Evolutionary conservation across 768 basidiomycete genomes (phyloP).

Genomic region (Boletus rubescentipes): DNA sequence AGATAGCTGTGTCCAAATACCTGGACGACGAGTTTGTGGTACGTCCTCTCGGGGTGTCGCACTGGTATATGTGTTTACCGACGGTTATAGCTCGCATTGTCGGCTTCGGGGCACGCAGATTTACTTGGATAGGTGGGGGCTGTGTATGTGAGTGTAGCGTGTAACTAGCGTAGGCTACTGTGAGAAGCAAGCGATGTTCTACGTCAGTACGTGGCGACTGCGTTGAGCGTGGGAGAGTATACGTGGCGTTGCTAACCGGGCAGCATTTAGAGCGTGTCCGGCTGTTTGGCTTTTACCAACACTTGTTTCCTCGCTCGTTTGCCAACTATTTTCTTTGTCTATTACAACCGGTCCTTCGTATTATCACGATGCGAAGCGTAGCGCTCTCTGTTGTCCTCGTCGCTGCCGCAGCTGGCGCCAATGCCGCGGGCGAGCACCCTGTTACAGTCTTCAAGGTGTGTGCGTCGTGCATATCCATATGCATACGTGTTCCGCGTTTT

Average conservation of each 20-base stretch:
- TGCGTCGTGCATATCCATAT: conserved; percentile 10
- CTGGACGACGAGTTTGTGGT: conserved; percentile 96
- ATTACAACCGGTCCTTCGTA: conserved; percentile 65
- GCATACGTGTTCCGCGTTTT: conserved; percentile 7
- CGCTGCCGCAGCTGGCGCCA: conserved; percentile 61
- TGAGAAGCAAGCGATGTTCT: conserved; percentile 7
- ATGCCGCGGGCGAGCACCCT: conserved; percentile 62
- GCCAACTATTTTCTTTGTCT: conserved; percentile 28
- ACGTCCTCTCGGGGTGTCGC: conserved; percentile 32
- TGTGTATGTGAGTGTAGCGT: neutral
- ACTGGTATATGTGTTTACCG: conserved; percentile 7
- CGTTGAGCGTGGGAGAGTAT: conserved; percentile 40
- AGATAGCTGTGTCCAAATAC: conserved; percentile 97
- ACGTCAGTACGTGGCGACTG: too few relatives aligned
- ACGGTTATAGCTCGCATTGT: conserved; percentile 74
- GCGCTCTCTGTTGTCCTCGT: conserved; percentile 73
- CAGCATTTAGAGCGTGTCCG: conserved; percentile 33
- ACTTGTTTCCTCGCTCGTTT: conserved; percentile 39
- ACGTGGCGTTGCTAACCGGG: conserved; percentile 44
- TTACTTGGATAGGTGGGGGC: conserved; percentile 59
- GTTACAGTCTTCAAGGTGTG: conserved; percentile 70
- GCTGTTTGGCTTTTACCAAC: conserved; percentile 18
- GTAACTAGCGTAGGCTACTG: conserved; percentile 9
- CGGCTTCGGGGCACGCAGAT: conserved; percentile 95
- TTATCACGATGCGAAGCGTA: conserved; percentile 77